A percentile compares a stretch with the other conserved stretches of the same genome.
phyloP scores from a whole-genome alignment of 2,329 filamentous ascomycete genomes.

The Pestalotiopsis sp. region DNA sequence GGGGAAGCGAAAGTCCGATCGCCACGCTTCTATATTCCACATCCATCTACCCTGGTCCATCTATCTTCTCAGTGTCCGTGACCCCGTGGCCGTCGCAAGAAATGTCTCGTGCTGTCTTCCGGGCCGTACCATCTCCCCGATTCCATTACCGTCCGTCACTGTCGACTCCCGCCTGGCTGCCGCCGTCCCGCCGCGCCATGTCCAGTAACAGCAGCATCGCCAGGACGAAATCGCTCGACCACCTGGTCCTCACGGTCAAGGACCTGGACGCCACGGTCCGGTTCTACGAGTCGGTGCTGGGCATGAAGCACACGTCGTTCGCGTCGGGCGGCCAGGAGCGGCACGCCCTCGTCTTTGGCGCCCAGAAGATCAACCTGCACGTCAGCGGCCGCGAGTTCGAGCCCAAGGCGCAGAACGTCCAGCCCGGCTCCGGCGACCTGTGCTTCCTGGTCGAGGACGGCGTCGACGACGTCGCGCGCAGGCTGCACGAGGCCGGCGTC shows the following conservation, averaged over 20 bases:
- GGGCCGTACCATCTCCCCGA: background rate
- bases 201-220: slow-evolving; percentile 7
- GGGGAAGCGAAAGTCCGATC: too few species aligned
- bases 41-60: too few species aligned
- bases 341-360: slow-evolving; percentile 56
- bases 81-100: too few species aligned
- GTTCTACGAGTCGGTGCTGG: slow-evolving; percentile 57
- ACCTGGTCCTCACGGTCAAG: slow-evolving; percentile 59
- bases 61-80: too few species aligned
- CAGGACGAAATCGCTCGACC: slow-evolving; percentile 52
- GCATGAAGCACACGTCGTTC: slow-evolving; percentile 57
- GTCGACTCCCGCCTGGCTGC: background rate
- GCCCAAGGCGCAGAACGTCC: slow-evolving; percentile 54
- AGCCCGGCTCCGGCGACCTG: slow-evolving; percentile 58
- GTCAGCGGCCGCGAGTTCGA: slow-evolving; percentile 58
- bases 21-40: too few species aligned
- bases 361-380: slow-evolving; percentile 63
- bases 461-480: slow-evolving; percentile 44
- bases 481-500: slow-evolving; percentile 42
- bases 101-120: too few species aligned
- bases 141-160: background rate
- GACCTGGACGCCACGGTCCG: slow-evolving; percentile 47
- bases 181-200: background rate
- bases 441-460: slow-evolving; percentile 57
- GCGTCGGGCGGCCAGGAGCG: slow-evolving; percentile 36